These are phyloP conservation scores for Discostella stelligera DNA, from an alignment of 352 stramenopile genomes.

Conservation along the genomic window DNA sequence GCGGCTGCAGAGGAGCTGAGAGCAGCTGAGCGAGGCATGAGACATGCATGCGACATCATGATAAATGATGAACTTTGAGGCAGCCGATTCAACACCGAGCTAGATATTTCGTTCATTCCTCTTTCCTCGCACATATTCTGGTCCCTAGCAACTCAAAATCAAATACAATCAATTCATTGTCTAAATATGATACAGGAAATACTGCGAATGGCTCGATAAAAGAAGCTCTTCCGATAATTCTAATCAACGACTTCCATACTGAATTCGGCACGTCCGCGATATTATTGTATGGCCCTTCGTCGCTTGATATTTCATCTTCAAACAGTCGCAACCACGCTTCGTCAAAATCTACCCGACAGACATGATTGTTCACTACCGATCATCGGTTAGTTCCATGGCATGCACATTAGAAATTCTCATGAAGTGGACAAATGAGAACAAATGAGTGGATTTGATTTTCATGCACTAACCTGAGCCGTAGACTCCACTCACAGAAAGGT, in stretches of 20 bases:
- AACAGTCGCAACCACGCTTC: conserved; percentile 56
- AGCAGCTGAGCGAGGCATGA: conserved; percentile 26
- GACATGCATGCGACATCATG: conserved; percentile 18
- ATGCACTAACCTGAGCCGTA: conserved; percentile 52
- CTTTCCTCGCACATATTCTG: conserved; percentile 71
- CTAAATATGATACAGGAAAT: conserved; percentile 72
- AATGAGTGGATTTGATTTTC: background rate
- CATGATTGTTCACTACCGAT: conserved; percentile 36
- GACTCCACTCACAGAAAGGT: conserved; percentile 68
- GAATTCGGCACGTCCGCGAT: conserved; percentile 57
- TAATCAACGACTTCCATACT: conserved; percentile 53
- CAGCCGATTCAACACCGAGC: background rate
- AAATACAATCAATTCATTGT: conserved; percentile 75
- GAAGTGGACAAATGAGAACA: background rate
- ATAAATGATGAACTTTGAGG: too few species aligned
- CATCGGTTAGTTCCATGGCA: background rate
- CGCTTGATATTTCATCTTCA: conserved; percentile 7
- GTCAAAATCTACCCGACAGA: conserved; percentile 73
- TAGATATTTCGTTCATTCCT: background rate
- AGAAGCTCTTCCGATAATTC: conserved; percentile 45
- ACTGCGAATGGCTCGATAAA: conserved; percentile 69
- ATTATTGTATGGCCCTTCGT: conserved; percentile 39
- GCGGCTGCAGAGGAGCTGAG: conserved; percentile 23
- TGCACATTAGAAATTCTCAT: background rate
- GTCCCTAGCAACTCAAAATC: conserved; percentile 75